Evolutionary conservation across 2,329 filamentous ascomycete species (phyloP).

Genomic region (Graphiopsis chlorocephala): DNA sequence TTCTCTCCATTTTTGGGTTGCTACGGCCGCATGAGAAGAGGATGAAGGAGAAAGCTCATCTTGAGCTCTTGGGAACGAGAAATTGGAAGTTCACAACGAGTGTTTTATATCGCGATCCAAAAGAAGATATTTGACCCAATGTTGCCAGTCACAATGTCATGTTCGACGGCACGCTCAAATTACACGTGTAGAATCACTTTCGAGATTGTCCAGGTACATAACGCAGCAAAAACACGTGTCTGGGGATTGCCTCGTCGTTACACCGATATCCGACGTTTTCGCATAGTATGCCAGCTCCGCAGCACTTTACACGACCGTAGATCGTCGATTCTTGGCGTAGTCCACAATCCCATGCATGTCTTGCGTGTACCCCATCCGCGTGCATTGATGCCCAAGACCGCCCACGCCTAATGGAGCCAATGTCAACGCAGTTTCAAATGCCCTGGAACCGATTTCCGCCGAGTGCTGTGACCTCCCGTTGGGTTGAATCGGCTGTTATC

Average conservation of each 20-base stretch:
- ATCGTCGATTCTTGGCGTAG: not conserved
- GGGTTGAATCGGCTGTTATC: not conserved
- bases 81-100: not conserved
- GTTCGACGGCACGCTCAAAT: not conserved
- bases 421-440: not conserved
- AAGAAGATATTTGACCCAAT: not conserved
- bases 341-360: not conserved
- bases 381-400: constrained; percentile 1
- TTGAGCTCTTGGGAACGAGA: not conserved
- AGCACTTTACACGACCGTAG: not conserved
- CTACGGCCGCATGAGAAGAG: not conserved
- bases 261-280: not conserved
- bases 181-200: too few species aligned
- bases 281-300: not conserved
- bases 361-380: not conserved
- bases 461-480: not conserved
- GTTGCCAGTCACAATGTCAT: not conserved
- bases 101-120: not conserved
- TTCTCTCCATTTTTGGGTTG: not conserved
- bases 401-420: not conserved
- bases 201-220: not conserved
- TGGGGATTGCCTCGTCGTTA: not conserved
- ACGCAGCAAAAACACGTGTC: not conserved
- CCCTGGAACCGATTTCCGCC: not conserved
- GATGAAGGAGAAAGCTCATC: not conserved